phyloP scores from a whole-genome alignment of 352 stramenopile genomes.

The Phytopythium montanum region DNA sequence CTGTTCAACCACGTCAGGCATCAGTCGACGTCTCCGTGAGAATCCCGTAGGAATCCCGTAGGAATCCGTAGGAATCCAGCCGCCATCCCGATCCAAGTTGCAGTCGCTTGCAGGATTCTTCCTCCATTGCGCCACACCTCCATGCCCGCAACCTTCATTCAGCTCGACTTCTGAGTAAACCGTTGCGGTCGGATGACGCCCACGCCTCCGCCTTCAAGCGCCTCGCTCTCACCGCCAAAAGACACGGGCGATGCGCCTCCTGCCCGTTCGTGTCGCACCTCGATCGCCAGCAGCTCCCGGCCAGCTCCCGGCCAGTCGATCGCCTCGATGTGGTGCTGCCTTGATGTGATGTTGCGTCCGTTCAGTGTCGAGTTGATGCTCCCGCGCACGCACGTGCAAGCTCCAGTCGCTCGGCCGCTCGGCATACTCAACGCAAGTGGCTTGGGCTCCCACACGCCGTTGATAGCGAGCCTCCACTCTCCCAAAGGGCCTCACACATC shows the following conservation, averaged over 20 bases:
- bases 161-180: too few relatives aligned
- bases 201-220: background rate
- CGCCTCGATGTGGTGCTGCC: too few relatives aligned
- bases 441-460: background rate
- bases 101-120: too few relatives aligned
- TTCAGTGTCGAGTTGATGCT: background rate
- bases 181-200: too few relatives aligned
- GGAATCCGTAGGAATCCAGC: too few relatives aligned
- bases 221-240: background rate
- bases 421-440: background rate
- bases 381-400: slow-evolving; percentile 1
- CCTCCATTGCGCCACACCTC: too few relatives aligned
- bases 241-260: background rate
- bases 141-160: too few relatives aligned
- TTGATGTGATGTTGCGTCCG: too few relatives aligned
- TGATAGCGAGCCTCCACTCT: background rate
- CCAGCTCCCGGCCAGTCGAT: too few relatives aligned
- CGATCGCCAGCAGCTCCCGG: background rate
- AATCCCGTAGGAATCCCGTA: too few relatives aligned
- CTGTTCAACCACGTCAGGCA: background rate
- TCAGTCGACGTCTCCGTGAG: too few relatives aligned
- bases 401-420: background rate
- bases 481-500: slow-evolving; percentile 6
- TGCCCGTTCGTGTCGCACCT: background rate
- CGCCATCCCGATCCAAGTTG: too few relatives aligned